Evolutionary conservation across 2,329 filamentous ascomycete genomes (phyloP), one percentile per base, ranked within the genome.

Genomic region (Paraphaeosphaeria sporulosa): DNA sequence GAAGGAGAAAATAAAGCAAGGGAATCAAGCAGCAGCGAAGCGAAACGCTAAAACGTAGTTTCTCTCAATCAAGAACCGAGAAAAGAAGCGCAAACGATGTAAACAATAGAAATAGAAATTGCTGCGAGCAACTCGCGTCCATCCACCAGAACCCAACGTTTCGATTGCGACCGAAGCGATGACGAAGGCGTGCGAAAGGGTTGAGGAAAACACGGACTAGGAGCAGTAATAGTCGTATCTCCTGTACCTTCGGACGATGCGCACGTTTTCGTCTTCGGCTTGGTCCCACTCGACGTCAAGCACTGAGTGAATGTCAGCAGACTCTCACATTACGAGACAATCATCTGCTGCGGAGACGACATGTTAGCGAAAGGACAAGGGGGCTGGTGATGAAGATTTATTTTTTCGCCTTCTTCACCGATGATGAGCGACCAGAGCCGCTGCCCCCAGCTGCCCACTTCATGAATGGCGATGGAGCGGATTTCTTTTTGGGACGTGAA

Each of bases 21-120:
- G 46, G 23, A 60, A 55, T 46, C 19, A 55, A 50, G 10, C 19
- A 55, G 50, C n/a, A n/a, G 25, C 6, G 25, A 54, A 58, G 30
- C 46, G 46, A 59, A 50, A 47, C 55, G 61, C 58, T 56, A 53
- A 58, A 61, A 62, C 64, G 69, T 65, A 71, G 67, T 71, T 62
- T 70, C 67, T 65, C 64, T 63, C 60, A 60, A 51, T 48, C 27
- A 63, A 70, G 68, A 68, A 66, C 67, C 65, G 68, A 64, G 61
- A 66, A 60, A 66, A 59, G 53, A 54, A 48, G 46, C 47, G 27
- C 48, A 62, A 46, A 49, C 17, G n/a, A 23, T 27, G 23, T n/a
- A 25, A 40, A 27, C 9, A 42, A 40, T 21, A 40, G 34, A 15
- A 40, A 21, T 52, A 6, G 34, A 17, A 42, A 27, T 4, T 27